phyloP scores from a whole-genome alignment of 2,329 filamentous ascomycete genomes.

The Clarireedia hainanense region DNA sequence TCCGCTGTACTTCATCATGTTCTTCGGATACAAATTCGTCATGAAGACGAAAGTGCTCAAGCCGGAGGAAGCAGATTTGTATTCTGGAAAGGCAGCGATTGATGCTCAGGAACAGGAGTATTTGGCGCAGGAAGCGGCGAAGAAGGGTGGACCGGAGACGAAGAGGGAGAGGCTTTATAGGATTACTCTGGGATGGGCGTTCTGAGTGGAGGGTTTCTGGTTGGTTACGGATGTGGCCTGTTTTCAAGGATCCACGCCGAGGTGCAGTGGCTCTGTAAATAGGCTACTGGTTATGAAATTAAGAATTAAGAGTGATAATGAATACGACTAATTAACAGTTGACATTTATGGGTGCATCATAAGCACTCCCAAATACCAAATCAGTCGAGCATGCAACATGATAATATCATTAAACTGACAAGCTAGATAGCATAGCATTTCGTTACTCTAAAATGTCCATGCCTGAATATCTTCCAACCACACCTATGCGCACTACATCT shows the following conservation, averaged over 20 bases:
- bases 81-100: constrained; percentile 49
- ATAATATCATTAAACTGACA: too few species aligned
- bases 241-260: neutral
- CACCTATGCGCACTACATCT: too few species aligned
- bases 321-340: neutral
- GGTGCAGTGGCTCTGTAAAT: neutral
- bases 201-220: neutral
- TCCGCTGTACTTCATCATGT: constrained; percentile 52
- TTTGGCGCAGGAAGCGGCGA: constrained; percentile 19
- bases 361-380: too few species aligned
- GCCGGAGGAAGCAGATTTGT: constrained; percentile 47
- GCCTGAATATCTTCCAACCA: too few species aligned
- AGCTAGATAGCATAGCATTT: too few species aligned
- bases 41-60: constrained; percentile 37
- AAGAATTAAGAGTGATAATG: neutral
- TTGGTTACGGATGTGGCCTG: neutral
- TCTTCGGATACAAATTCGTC: constrained; percentile 47
- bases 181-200: constrained; percentile 11
- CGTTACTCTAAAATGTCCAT: too few species aligned
- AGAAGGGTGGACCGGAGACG: constrained; percentile 10
- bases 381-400: too few species aligned
- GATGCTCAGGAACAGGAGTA: constrained; percentile 48
- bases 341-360: too few species aligned
- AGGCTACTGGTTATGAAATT: neutral
- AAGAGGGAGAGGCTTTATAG: constrained; percentile 11